Base-by-base conservation (phyloP, 2,329 filamentous ascomycete genomes). In the Neofusicoccum sp. region DNA sequence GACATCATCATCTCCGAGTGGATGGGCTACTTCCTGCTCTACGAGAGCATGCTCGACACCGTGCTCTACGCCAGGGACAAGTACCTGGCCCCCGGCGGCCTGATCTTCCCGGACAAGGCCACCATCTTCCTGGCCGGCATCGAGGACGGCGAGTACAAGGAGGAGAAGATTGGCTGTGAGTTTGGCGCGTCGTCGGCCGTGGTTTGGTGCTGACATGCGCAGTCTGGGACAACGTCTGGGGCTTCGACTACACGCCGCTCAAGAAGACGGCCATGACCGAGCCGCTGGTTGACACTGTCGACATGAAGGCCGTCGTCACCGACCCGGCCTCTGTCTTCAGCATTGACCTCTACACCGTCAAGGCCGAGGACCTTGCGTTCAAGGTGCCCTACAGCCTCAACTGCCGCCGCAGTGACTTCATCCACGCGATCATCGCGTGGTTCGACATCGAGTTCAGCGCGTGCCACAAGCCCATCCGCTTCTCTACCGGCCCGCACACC, bases 191-290 rank as follows among this genome's bases (percentile, higher is more conserved):
- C 64, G 48, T 41, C 7, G 12, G 7, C 36, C 41, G 63, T 66
- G 47, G 66, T 63, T 31, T 41, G 48, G 66, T 63, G 56, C 68
- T 66, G 43, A 69, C 58, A 6, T 50, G 34, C 48, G 54, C 70
- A 98, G 94, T 98, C 85, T 99, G 95, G 95, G 93, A 98, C 76
- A 97, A 97, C 73, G 95, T 99, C 68, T 99, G 97, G 80, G 95
- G 95, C 67, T 99, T 99, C 80, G 87, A 99, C 81, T 99, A 97
- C 81, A 88, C 89, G 29, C 94, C 95, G 1, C 88, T 99, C 74
- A 98, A 98, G 83, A 85, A 89, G 69, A 96, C 92, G 50, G 95
- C 95, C 63, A 87, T 99, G 67, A 93, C 92, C 34, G 95, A 99
- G 80, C 95, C 95, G 59, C 89, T 99, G 45, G 95, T 99, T 72